These are phyloP conservation scores for Clitoria ternatea DNA, from an alignment of 306 rosid genomes.

Conservation along the genomic window DNA sequence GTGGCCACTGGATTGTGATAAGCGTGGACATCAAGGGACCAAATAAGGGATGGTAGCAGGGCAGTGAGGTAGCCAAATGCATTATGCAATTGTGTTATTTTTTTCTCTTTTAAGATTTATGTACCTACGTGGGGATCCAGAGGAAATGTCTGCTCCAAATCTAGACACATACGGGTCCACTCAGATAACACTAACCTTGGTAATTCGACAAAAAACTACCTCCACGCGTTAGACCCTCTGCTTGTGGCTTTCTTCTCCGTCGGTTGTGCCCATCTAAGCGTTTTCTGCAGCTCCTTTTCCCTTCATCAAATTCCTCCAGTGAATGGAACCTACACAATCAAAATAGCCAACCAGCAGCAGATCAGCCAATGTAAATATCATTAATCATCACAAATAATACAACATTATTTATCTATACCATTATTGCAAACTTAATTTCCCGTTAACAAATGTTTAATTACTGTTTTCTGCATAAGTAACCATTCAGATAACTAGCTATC, in stretches of 20 bases:
- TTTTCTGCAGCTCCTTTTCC: conserved; percentile 94
- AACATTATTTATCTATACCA: too few relatives aligned
- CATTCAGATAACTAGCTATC: neutral
- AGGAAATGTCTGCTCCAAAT: conserved; percentile 43
- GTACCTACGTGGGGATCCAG: conserved; percentile 39
- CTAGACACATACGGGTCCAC: conserved; percentile 35
- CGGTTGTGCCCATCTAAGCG: conserved; percentile 96
- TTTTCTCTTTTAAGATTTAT: conserved; percentile 31
- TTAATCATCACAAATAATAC: neutral
- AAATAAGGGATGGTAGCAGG: conserved; percentile 29
- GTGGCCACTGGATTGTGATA: conserved; percentile 37
- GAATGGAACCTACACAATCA: conserved; percentile 72
- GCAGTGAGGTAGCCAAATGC: conserved; percentile 23
- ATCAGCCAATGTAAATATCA: too few relatives aligned
- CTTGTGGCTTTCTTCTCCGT: conserved; percentile 89
- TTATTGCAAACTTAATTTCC: conserved; percentile 11
- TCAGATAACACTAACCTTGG: conserved; percentile 54
- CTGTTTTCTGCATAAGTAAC: neutral
- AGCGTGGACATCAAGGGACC: conserved; percentile 31
- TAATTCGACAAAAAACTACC: conserved; percentile 51
- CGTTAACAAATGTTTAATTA: neutral
- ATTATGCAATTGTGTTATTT: conserved; percentile 14
- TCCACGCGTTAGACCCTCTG: conserved; percentile 51
- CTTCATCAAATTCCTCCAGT: conserved; percentile 91
- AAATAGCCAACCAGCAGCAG: neutral